Percentiles rank a stretch among this genome's conserved stretches.
Conservation (phyloP, 306 rosid genomes). For the Betula pendula region DNA sequence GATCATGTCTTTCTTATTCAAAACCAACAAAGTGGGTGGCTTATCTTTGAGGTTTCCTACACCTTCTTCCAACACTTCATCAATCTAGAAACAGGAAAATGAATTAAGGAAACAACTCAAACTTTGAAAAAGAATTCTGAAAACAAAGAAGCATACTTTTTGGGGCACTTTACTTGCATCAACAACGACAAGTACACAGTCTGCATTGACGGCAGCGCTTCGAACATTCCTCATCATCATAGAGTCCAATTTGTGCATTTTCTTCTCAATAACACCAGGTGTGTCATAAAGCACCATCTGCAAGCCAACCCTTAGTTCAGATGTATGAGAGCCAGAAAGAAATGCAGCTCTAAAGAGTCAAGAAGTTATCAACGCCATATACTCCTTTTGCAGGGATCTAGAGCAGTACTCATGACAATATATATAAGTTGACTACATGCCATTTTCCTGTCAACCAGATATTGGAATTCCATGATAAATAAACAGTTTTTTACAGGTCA, state of each 20-base stretch:
- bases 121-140: slow-evolving; percentile 10
- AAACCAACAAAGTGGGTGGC: slow-evolving; percentile 71
- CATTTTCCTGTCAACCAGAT: not conserved
- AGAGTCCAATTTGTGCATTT: slow-evolving; percentile 87
- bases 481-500: not conserved
- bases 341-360: slow-evolving; percentile 8
- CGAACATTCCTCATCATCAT: slow-evolving; percentile 99
- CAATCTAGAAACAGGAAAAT: slow-evolving; percentile 58
- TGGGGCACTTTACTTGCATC: slow-evolving; percentile 95
- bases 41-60: slow-evolving; percentile 55
- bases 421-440: not conserved
- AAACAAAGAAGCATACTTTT: slow-evolving; percentile 64
- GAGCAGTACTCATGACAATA: not conserved
- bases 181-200: slow-evolving; percentile 91
- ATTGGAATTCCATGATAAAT: not conserved
- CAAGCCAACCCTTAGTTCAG: slow-evolving; percentile 33
- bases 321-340: slow-evolving; percentile 15
- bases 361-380: not conserved
- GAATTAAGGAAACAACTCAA: slow-evolving; percentile 27
- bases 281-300: slow-evolving; percentile 96
- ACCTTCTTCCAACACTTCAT: slow-evolving; percentile 86
- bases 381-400: not conserved
- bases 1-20: slow-evolving; percentile 92
- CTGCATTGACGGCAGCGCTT: slow-evolving; percentile 80
- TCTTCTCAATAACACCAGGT: slow-evolving; percentile 90